Evolutionary conservation across 768 basidiomycete species (phyloP).

Genomic region (Podaxis sp.): DNA sequence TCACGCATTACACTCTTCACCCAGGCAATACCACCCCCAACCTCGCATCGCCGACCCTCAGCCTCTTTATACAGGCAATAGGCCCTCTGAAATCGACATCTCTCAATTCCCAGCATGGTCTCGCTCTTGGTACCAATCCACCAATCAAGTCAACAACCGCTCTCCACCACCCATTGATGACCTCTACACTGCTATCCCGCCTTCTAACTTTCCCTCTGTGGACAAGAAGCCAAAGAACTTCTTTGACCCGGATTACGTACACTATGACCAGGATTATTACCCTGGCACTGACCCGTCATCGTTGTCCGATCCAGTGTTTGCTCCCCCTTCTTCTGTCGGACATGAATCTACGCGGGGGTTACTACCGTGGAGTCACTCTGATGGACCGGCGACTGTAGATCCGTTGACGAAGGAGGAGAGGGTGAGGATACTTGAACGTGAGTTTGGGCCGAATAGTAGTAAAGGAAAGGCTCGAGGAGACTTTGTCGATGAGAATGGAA

Average conservation of each 20-base stretch:
- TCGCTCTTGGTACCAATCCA: slow-evolving; percentile 50
- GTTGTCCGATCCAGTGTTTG: slow-evolving; percentile 21
- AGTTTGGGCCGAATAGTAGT: slow-evolving; percentile 46
- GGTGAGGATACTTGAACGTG: slow-evolving; percentile 65
- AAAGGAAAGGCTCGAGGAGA: slow-evolving; percentile 23
- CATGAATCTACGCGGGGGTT: slow-evolving; percentile 39
- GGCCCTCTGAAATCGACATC: slow-evolving; percentile 45
- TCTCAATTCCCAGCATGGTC: slow-evolving; percentile 64
- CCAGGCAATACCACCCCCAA: slow-evolving; percentile 15
- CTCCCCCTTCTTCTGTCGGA: slow-evolving; percentile 29
- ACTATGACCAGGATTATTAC: slow-evolving; percentile 25
- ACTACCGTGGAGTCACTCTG: slow-evolving; percentile 36
- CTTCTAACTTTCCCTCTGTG: slow-evolving; percentile 29
- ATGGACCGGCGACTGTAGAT: slow-evolving; percentile 33
- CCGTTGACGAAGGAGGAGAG: slow-evolving; percentile 60
- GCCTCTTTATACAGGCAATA: slow-evolving; percentile 1
- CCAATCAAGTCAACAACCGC: slow-evolving; percentile 10
- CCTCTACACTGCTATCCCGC: slow-evolving; percentile 19
- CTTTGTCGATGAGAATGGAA: slow-evolving; percentile 40
- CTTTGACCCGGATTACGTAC: slow-evolving; percentile 13
- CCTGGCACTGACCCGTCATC: slow-evolving; percentile 27
- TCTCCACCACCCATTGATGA: slow-evolving; percentile 17
- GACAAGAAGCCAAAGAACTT: slow-evolving; percentile 16
- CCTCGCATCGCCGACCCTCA: slow-evolving; percentile 16
- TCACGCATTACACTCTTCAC: slow-evolving; percentile 20